Percentiles rank a stretch among this genome's conserved stretches.
phyloP scores from a whole-genome alignment of 140 eudicot genomes.

The Ambrosia hybrid region DNA sequence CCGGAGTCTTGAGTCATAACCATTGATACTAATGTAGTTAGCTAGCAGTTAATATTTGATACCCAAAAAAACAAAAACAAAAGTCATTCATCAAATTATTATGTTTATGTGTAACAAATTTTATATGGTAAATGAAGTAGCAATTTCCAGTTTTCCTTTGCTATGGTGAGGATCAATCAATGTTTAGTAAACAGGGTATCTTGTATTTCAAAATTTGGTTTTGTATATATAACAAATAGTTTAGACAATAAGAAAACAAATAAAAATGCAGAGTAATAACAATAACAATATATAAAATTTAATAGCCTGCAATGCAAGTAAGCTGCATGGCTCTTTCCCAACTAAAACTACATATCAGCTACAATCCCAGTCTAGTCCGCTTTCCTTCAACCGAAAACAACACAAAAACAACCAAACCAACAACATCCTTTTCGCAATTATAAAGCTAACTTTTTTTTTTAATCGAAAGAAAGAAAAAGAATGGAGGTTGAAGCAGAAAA shows the following conservation, averaged over 20 bases:
- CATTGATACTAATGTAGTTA: too few species aligned
- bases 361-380: constrained; percentile 40
- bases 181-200: background rate
- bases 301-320: constrained; percentile 47
- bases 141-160: too few species aligned
- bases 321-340: constrained; percentile 47
- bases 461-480: constrained; percentile 19
- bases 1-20: too few species aligned
- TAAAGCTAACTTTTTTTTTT: constrained; percentile 20
- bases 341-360: constrained; percentile 46
- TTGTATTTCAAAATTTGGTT: too few species aligned
- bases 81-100: too few species aligned
- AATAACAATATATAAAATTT: constrained; percentile 23
- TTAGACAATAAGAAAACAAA: background rate
- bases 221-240: background rate
- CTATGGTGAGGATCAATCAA: background rate
- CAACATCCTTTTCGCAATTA: constrained; percentile 21
- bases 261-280: background rate
- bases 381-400: constrained; percentile 38
- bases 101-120: too few species aligned
- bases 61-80: too few species aligned
- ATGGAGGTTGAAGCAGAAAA: constrained; percentile 35
- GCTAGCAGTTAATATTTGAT: too few species aligned
- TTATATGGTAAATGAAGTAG: too few species aligned
- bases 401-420: constrained; percentile 28